Base-by-base conservation (phyloP, 2,329 filamentous ascomycete genomes). In the Zymoseptoria passerinii region DNA sequence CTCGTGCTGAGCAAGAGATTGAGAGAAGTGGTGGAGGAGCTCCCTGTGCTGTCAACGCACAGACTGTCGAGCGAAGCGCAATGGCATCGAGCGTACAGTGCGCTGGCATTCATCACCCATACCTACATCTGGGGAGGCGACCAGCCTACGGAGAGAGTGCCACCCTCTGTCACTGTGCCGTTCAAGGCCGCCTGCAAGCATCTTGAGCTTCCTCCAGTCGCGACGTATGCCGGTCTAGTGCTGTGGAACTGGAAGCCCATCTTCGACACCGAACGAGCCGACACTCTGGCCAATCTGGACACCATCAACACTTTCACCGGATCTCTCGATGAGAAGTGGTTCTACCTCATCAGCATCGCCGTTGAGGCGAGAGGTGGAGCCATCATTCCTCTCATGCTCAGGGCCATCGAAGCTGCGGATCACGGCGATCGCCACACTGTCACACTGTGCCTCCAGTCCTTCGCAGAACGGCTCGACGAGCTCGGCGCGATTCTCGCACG, bases 181-280 rank as follows among this genome's bases (percentile, higher is more conserved):
- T 82, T 97, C 64, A 79, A 95, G 54, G 77, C 86, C 63, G 82
- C 95, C 52, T 92, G 89, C 66, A 78, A 65, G 53, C 64, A 64
- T 61, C 83, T 99, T 18, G 89, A 97, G 69, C 80, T 99, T 27
- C 92, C 90, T 6, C 89, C 92, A 1, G 92, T 99, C 28, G 94
- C 92, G 52, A 96, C 92, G 18, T 99, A 96, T 72, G 90, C 94
- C 6, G 90, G 88, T 7, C 80, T 96, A 3, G 92, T 90, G 65
- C 80, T 99, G 27, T 99, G 94, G 94, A 99, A 99, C 76, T 97
- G 91, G 80, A 92, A 92, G 74, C 90, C 92, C 0, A 82, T 97
- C 56, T 96, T 97, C 70, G 77, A 85, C 60, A 84, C 90, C 62
- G 92, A 96, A 73, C 82, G 83, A 40, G 84, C 94, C 58, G 90